Evolutionary conservation across 495 filamentous ascomycete genomes (phyloP), one percentile per base, ranked within the genome.

Genomic region (Thermochaetoides thermophila): DNA sequence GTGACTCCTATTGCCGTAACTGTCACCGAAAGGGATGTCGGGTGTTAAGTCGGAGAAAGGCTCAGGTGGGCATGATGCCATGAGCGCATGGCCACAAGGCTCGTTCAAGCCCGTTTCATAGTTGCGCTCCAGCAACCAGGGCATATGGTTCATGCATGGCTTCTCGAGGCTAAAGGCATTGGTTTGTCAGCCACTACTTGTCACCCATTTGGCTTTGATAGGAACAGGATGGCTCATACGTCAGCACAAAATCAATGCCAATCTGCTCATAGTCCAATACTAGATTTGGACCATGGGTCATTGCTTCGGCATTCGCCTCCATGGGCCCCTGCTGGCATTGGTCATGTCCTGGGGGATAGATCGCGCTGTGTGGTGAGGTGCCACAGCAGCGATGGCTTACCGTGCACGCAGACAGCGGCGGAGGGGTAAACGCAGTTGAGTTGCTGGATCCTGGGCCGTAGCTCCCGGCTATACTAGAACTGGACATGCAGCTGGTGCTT

Each of bases 211-310:
- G n/a, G n/a, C n/a, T n/a, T n/a, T n/a, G n/a, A n/a, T n/a, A n/a
- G 18, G 12, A 5, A 15, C 11, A 5, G 64, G 58, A n/a, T 24
- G 52, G 50, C 21, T 73, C 83, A 63, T 82, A 95, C 84, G 80
- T 82, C 60, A 95, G 70, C 32, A 96, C 85, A 65, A 96, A 95
- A 53, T 96, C 86, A 53, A 96, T 79, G 43, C 84, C 86, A 29
- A 86, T 67, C 47, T 92, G 82, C 45, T 79, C 76, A 56, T 89
- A 91, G 45, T 92, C 85, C 40, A 84, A 56, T 4, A 31, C 41
- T 64, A 53, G 43, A 64, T 56, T 38, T 59, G 48, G 36, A 49
- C 26, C 38, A 18, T 21, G 37, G 44, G 23, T 17, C 30, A 9
- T 36, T 31, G 19, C 27, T 18, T 26, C 34, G 35, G 7, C 20